Evolutionary conservation across 148 eudicot species (phyloP), one percentile per base, ranked within the genome.

Genomic region (Rhododendron vialii): DNA sequence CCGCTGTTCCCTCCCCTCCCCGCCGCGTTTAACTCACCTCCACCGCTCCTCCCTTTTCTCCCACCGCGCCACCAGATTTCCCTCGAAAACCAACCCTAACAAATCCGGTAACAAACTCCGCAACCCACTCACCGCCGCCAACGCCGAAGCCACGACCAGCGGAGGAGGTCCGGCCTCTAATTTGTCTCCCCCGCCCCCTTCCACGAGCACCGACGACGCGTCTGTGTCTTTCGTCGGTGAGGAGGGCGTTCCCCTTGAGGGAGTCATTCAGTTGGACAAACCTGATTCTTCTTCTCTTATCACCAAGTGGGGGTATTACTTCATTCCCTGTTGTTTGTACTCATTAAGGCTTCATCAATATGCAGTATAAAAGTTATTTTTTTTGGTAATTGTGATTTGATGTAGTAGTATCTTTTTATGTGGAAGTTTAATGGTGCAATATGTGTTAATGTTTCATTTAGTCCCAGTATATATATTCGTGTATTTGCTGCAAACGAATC

Each of bases 221-320:
- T 83, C 85, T 20, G 84, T 93, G 26, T 88, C 92, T 45, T 78
- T 92, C 45, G 94, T 95, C 41, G 92, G 92, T 2, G 92, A 90
- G 83, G 95, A 95, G 26, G 84, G 85, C 33, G 96, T 95, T 33
- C 96, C 98, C 57, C 89, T 97, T 7, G 99, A 97, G 90, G 99
- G 99, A 10, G 99, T 94, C 13, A 95, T 97, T 90, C 99, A 93
- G 79, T 94, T 95, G 41, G 98, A 95, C 26, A 95, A 93, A 77
- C 92, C 98, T 33, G 74, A 85, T 78, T 90, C 93, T 3, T 75
- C 87, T 80, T 88, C 95, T 20, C 91, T 85, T 7, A 9, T 97
- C 81, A 78, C 89, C 86, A 97, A 93, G 88, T 97, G 98, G 99
- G 95, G 98, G 99, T 97, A 90, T 50, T 26, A 3, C 9, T 1